Evolutionary conservation across 768 basidiomycete species (phyloP).

Genomic region (Mycena chlorophos): DNA sequence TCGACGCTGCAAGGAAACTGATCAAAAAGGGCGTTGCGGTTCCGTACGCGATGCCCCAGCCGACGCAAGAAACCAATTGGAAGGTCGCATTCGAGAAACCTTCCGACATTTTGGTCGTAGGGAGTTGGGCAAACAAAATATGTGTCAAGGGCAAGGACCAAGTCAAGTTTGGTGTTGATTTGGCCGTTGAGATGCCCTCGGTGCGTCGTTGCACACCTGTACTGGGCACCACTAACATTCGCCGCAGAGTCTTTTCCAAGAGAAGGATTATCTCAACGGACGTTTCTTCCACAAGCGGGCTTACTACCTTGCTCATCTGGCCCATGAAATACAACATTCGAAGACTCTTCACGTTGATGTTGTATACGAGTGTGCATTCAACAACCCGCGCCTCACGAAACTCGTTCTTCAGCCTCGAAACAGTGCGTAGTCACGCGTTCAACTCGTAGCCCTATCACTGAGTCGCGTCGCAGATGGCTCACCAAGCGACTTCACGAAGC

Average conservation of each 20-base stretch:
- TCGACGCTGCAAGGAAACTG: constrained; percentile 59
- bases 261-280: constrained; percentile 89
- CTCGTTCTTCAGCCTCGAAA: constrained; percentile 59
- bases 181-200: constrained; percentile 85
- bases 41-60: constrained; percentile 68
- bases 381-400: constrained; percentile 66
- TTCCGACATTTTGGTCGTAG: constrained; percentile 71
- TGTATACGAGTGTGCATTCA: constrained; percentile 55
- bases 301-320: constrained; percentile 83
- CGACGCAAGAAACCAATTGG: constrained; percentile 83
- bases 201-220: constrained; percentile 53
- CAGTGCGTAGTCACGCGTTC: constrained; percentile 39
- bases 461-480: constrained; percentile 50
- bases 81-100: constrained; percentile 81
- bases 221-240: not conserved
- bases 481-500: constrained; percentile 59
- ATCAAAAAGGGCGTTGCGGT: constrained; percentile 58
- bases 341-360: constrained; percentile 58
- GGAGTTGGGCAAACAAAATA: constrained; percentile 84
- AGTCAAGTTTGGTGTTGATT: constrained; percentile 66
- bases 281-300: constrained; percentile 92
- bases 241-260: constrained; percentile 90
- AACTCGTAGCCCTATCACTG: constrained; percentile 20
- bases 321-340: constrained; percentile 53
- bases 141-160: constrained; percentile 72